phyloP scores from a whole-genome alignment of 139 green algal genomes.

The Chlamydomonas schloesseri region DNA sequence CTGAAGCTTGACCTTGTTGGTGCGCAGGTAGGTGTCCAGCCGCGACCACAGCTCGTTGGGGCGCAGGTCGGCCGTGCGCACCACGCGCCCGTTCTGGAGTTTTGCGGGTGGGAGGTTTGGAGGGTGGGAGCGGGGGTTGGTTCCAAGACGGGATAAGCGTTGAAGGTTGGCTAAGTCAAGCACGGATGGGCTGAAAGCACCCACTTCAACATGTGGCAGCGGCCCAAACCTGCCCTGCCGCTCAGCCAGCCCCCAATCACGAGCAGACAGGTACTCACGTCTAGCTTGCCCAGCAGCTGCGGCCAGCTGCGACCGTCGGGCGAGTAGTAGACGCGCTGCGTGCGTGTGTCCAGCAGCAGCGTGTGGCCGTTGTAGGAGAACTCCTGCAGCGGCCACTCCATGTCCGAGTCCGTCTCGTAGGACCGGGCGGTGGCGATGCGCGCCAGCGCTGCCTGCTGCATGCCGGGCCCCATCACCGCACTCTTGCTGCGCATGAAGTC shows the following conservation, averaged over 20 bases:
- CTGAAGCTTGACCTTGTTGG: slow-evolving; percentile 39
- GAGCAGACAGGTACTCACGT: slow-evolving; percentile 1
- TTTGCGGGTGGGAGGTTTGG: too few relatives aligned
- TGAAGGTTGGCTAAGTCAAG: too few relatives aligned
- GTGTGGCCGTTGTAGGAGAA: slow-evolving; percentile 29
- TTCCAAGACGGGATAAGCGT: too few relatives aligned
- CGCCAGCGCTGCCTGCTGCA: background rate
- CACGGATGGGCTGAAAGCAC: too few relatives aligned
- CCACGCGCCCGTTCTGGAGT: slow-evolving; percentile 31
- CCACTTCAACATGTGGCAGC: too few relatives aligned
- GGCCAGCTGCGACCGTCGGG: slow-evolving; percentile 41
- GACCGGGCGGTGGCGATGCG: background rate
- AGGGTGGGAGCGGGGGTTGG: too few relatives aligned
- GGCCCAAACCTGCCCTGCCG: too few relatives aligned
- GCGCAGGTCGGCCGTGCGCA: slow-evolving; percentile 21
- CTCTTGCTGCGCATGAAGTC: background rate
- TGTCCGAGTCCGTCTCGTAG: background rate
- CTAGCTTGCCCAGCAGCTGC: slow-evolving; percentile 41
- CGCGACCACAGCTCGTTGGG: slow-evolving; percentile 42
- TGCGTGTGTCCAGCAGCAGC: slow-evolving; percentile 37
- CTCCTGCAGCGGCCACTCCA: slow-evolving; percentile 26
- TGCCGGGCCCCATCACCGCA: background rate
- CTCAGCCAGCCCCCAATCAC: too few relatives aligned
- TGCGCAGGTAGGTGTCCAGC: slow-evolving; percentile 35
- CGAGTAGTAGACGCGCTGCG: slow-evolving; percentile 31